Evolutionary conservation across 768 basidiomycete species (phyloP).

Genomic region (Boletellus sp.): DNA sequence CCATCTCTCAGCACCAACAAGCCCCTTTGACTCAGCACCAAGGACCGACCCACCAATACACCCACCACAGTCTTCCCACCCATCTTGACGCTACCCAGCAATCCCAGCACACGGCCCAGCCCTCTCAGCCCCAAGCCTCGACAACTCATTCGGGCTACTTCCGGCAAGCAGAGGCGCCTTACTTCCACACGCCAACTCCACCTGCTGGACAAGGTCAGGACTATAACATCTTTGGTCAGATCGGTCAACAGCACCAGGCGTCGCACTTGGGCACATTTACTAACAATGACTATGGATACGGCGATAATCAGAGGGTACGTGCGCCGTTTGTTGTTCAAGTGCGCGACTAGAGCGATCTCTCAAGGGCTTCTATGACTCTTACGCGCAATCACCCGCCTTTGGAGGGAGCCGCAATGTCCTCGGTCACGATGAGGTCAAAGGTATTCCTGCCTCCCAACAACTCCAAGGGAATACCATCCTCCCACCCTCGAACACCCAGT

Average conservation of each 20-base stretch:
- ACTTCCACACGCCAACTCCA: slow-evolving; percentile 78
- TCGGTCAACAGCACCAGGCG: slow-evolving; percentile 50
- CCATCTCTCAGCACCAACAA: slow-evolving; percentile 33
- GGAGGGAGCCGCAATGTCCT: slow-evolving; percentile 56
- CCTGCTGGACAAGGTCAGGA: slow-evolving; percentile 63
- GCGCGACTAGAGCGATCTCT: slow-evolving; percentile 16
- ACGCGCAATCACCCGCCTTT: slow-evolving; percentile 61
- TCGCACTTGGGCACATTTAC: slow-evolving; percentile 54
- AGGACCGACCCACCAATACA: slow-evolving; percentile 43
- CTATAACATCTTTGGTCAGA: slow-evolving; percentile 64
- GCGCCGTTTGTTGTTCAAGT: background rate
- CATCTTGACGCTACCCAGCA: slow-evolving; percentile 58
- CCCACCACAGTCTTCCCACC: slow-evolving; percentile 58
- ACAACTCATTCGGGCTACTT: slow-evolving; percentile 64
- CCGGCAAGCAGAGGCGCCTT: slow-evolving; percentile 65
- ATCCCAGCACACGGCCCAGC: slow-evolving; percentile 40
- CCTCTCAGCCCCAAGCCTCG: slow-evolving; percentile 44
- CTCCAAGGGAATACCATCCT: slow-evolving; percentile 48
- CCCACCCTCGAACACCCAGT: slow-evolving; percentile 51
- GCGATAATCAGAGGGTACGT: slow-evolving; percentile 62
- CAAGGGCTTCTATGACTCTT: slow-evolving; percentile 76
- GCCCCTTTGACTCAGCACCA: slow-evolving; percentile 36
- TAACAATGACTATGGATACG: slow-evolving; percentile 64
- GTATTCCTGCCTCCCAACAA: slow-evolving; percentile 56
- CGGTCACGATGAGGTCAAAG: slow-evolving; percentile 75